Evolutionary conservation across 306 rosid species (phyloP).

Genomic region (Oxytropis ochrocephala): DNA sequence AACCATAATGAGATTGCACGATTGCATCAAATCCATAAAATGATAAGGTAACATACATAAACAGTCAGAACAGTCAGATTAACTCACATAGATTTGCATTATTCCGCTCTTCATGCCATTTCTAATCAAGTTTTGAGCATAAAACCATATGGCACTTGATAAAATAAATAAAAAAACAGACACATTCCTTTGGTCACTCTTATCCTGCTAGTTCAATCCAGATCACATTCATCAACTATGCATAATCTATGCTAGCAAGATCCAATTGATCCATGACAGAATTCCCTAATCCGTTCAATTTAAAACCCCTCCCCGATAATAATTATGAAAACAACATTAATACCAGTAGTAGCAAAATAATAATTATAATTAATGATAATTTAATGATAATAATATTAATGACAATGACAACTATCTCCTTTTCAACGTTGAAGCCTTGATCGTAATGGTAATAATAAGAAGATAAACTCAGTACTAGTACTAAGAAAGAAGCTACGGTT

Average conservation of each 20-base stretch:
- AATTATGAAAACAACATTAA: background rate
- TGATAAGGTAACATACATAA: background rate
- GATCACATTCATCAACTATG: background rate
- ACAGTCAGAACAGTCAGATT: background rate
- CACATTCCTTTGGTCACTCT: background rate
- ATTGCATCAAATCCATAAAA: slow-evolving; percentile 4
- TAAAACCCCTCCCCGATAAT: background rate
- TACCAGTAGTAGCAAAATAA: background rate
- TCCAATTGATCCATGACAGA: background rate
- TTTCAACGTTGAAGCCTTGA: background rate
- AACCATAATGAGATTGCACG: background rate
- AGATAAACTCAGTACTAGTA: background rate
- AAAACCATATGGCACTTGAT: background rate
- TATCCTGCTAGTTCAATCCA: slow-evolving; percentile 10
- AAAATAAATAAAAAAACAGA: background rate
- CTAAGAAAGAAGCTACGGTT: background rate
- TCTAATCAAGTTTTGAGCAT: background rate
- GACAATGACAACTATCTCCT: background rate
- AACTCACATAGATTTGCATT: slow-evolving; percentile 13
- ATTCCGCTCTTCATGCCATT: background rate
- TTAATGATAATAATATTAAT: no score
- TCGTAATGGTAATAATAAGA: background rate
- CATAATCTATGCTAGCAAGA: background rate
- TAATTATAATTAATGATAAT: background rate
- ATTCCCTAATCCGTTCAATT: slow-evolving; percentile 17